Evolutionary conservation across 1,139 yeast genomes (phyloP), one percentile per base, ranked within the genome.

Genomic region (Yamadazyma jaroonii): DNA sequence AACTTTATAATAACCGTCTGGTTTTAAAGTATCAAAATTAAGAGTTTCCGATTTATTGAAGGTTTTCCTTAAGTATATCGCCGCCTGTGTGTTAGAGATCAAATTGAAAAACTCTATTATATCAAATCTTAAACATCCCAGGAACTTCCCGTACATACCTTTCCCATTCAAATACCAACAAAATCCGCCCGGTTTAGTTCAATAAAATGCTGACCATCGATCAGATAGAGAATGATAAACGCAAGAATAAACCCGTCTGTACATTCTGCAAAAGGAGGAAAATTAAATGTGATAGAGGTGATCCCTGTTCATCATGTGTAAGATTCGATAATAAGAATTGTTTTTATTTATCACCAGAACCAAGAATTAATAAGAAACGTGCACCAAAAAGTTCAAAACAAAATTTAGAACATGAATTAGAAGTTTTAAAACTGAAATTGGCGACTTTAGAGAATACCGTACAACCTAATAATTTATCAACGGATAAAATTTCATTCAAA

Each of bases 261-360:
- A 49, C 60, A 13, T 62, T 59, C 32, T 72, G 77, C 44, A 63
- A 70, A 36, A 51, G 54, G 46, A 50, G 72, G 41, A 72, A 71
- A 43, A 64, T 69, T 13, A 67, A 64, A 37, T 64, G 70, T 46
- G 58, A 62, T 40, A 44, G 64, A 34, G 53, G 49, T 2, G 44
- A 39, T 8, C 68, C 68, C 1, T 62, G 68, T 45, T 37, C 53
- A 1, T 59, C 66, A 1, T 69, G 75, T 45, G 39, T 43, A 3
- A 36, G 38, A 24, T 47, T 47, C 33, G 43, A 36, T 25, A 47
- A 43, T 27, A 29, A 36, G 10, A 40, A 41, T 9, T 48, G 52
- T 41, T 37, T 45, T 13, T 48, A 47, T 33, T 24, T 41, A n/a
- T 42, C 42, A 8, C 42, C 43, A 3, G 39, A 33, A 26, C 43